Evolutionary conservation across 192 early-diverging fungal genomes (phyloP), one percentile per base, ranked within the genome.

Genomic region (Lobosporangium transversale): DNA sequence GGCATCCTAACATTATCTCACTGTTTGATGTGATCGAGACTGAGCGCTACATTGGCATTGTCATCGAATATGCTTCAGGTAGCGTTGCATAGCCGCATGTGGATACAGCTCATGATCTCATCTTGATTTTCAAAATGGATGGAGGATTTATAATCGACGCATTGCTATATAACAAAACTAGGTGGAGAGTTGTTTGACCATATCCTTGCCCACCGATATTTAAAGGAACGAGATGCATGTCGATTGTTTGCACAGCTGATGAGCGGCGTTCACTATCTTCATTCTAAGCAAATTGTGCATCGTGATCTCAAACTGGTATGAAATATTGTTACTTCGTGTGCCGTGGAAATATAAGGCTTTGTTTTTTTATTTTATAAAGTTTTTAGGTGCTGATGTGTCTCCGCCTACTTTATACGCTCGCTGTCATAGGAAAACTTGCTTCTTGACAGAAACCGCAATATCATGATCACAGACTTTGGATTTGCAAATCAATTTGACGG

Each of bases 401-500:
- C 23, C 53, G 1, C 48, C 23, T 47, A 32, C 29, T 42, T 7
- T 32, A 53, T 14, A 18, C 9, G 27, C 24, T 40, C 44, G 14
- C 29, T 31, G 24, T 31, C 6, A 32, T 81, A 93, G 91, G 97
- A 99, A 83, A 99, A 99, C 64, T 68, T 99, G 68, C 80, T 99
- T 51, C 81, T 99, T 58, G 97, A 99, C 85, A 85, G 88, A 47
- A 86, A 95, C 67, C 88, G 93, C 48, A 95, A 97, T 78, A 89
- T 99, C 35, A 91, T 96, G 68, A 98, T 99, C 80, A 97, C 97
- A 12, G 97, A 99, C 69, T 99, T 99, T 89, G 97, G 97, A 27
- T 99, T 99, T 79, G 96, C 97, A 20, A 97, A 96, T 66, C 90
- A 93, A 83, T 93, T 94, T 45, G 80, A 86, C 23, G 83, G 85